These are phyloP conservation scores for Tripterygium wilfordii DNA, from an alignment of 177 flowering plant genomes.

Conservation along the genomic window DNA sequence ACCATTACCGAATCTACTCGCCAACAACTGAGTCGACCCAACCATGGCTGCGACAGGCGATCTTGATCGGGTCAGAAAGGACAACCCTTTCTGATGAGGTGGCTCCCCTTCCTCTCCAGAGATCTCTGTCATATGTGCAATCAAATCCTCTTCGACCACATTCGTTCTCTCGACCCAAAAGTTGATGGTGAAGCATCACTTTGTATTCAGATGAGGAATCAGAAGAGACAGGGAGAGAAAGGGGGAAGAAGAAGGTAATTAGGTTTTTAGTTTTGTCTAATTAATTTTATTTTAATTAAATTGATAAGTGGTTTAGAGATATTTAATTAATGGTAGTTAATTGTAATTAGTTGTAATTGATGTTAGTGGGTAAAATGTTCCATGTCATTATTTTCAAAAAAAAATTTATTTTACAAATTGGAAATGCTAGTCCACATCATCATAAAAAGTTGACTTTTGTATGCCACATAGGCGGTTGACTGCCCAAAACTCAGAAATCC, in stretches of 20 bases:
- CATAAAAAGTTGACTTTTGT: too few species aligned
- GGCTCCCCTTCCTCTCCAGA: constrained; percentile 71
- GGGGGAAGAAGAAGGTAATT: constrained; percentile 66
- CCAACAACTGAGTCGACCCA: too few species aligned
- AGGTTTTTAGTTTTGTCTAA: not conserved
- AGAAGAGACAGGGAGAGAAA: constrained; percentile 41
- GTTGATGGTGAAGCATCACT: constrained; percentile 11
- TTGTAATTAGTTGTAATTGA: too few species aligned
- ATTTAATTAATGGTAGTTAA: too few species aligned
- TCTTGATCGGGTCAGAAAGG: constrained; percentile 3
- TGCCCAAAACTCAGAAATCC: too few species aligned
- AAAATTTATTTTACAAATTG: too few species aligned
- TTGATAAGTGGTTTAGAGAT: too few species aligned
- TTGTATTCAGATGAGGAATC: constrained; percentile 3
- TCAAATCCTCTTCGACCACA: constrained; percentile 37
- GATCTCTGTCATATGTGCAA: constrained; percentile 66
- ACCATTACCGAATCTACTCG: too few species aligned
- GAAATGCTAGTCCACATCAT: too few species aligned
- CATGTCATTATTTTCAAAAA: too few species aligned
- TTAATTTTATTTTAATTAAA: not conserved
- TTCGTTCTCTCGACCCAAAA: constrained; percentile 47
- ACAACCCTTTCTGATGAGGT: constrained; percentile 59
- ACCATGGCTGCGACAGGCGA: constrained; percentile 17
- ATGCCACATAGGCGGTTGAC: too few species aligned
- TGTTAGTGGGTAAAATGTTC: too few species aligned